Evolutionary conservation across 2,329 filamentous ascomycete genomes (phyloP).

Genomic region (Fusarium sp.): DNA sequence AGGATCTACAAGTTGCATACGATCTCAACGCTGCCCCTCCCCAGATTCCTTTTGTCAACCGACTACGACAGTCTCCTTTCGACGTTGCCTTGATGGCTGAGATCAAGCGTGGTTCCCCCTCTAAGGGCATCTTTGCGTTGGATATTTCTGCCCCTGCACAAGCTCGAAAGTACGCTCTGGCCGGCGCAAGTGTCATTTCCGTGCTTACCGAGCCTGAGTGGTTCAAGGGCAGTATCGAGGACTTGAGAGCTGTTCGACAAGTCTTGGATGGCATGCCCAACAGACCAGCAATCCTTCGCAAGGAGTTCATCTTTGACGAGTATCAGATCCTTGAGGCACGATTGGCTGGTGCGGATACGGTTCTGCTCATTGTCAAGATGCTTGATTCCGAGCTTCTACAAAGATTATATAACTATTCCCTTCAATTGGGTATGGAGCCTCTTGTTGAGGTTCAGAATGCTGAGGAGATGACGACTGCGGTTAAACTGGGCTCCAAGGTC

Average conservation of each 20-base stretch:
- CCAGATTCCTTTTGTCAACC: constrained; percentile 78
- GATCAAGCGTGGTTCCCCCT: constrained; percentile 95
- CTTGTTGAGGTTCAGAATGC: constrained; percentile 95
- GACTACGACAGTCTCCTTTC: constrained; percentile 83
- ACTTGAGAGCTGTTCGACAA: constrained; percentile 85
- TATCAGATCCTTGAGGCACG: constrained; percentile 97
- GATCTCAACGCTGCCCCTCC: constrained; percentile 85
- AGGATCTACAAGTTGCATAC: constrained; percentile 87
- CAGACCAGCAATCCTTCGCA: constrained; percentile 87
- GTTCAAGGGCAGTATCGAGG: constrained; percentile 98
- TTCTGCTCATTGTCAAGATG: constrained; percentile 98
- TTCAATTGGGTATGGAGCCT: constrained; percentile 94
- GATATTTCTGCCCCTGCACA: constrained; percentile 88
- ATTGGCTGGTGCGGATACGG: constrained; percentile 90
- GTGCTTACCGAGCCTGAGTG: constrained; percentile 98
- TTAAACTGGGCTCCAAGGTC: constrained; percentile 85
- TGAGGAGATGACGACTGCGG: constrained; percentile 89
- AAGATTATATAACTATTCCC: constrained; percentile 85
- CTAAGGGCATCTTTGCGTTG: constrained; percentile 92
- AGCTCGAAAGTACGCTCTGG: constrained; percentile 88
- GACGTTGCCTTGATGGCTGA: constrained; percentile 95
- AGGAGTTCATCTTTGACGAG: constrained; percentile 97
- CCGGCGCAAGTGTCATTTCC: constrained; percentile 95
- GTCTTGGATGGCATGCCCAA: constrained; percentile 92
- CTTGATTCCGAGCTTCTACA: constrained; percentile 77